A percentile compares a stretch with the other conserved stretches of the same genome.
These are phyloP conservation scores for Amanita pallidorosea DNA, from an alignment of 768 basidiomycete species.

Conservation along the genomic window DNA sequence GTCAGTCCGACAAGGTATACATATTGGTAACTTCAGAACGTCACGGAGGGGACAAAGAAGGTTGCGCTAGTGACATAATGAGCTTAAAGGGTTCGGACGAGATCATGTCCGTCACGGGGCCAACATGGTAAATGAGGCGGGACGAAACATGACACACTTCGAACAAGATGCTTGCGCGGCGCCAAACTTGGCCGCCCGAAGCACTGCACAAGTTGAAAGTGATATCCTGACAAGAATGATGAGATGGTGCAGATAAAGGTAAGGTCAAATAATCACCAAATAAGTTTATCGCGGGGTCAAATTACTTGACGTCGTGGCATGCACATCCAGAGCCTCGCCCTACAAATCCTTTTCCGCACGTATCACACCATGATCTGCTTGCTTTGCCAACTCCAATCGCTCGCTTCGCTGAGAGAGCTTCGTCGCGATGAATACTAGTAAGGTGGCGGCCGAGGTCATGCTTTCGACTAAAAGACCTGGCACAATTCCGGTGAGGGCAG, in stretches of 20 bases:
- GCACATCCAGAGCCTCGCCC: slow-evolving; percentile 44
- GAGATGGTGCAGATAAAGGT: neutral
- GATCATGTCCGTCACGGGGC: slow-evolving; percentile 61
- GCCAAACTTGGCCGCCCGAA: slow-evolving; percentile 16
- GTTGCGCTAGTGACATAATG: slow-evolving; percentile 6
- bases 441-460: slow-evolving; percentile 90
- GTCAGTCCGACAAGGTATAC: slow-evolving; percentile 5
- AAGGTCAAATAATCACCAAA: neutral
- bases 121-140: slow-evolving; percentile 36
- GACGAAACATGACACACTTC: slow-evolving; percentile 54
- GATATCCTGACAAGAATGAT: neutral
- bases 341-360: slow-evolving; percentile 61
- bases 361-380: slow-evolving; percentile 58
- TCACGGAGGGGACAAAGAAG: neutral
- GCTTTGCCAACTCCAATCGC: slow-evolving; percentile 64
- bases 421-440: slow-evolving; percentile 75
- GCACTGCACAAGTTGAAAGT: slow-evolving; percentile 3
- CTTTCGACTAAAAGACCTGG: slow-evolving; percentile 87
- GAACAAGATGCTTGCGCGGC: slow-evolving; percentile 38
- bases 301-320: slow-evolving; percentile 58
- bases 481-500: slow-evolving; percentile 79
- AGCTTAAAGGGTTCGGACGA: slow-evolving; percentile 30
- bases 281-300: neutral
- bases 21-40: neutral
- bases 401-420: slow-evolving; percentile 31